Evolutionary conservation across 768 basidiomycete genomes (phyloP).

Genomic region (Trametes coccinea): DNA sequence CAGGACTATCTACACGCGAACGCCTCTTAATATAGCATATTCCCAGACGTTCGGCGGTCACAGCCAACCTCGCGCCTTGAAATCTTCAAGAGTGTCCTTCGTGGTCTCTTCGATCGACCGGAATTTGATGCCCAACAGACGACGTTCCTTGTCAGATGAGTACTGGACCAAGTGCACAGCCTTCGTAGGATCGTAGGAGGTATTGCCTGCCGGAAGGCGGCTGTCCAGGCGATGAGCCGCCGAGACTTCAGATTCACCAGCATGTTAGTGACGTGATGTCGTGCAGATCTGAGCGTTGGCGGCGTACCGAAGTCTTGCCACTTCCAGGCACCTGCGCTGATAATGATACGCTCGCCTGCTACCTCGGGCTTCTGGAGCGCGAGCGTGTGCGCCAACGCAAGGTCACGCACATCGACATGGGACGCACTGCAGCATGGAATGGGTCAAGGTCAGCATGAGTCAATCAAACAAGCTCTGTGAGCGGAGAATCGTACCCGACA

Average conservation of each 20-base stretch:
- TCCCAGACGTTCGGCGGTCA: not conserved
- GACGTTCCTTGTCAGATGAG: constrained; percentile 35
- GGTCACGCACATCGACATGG: constrained; percentile 41
- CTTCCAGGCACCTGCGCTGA: constrained; percentile 23
- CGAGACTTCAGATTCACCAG: constrained; percentile 9
- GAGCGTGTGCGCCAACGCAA: constrained; percentile 34
- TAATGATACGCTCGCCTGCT: constrained; percentile 42
- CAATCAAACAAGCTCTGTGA: not conserved
- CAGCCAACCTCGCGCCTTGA: constrained; percentile 40
- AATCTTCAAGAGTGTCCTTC: constrained; percentile 44
- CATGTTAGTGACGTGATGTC: not conserved
- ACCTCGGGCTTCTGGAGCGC: constrained; percentile 36
- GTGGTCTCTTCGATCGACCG: constrained; percentile 41
- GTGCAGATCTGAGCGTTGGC: too few relatives aligned
- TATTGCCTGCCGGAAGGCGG: constrained; percentile 20
- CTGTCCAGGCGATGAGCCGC: constrained; percentile 15
- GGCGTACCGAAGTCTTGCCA: constrained; percentile 27
- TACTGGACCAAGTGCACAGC: constrained; percentile 33
- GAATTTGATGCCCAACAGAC: constrained; percentile 45
- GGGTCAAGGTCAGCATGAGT: too few relatives aligned
- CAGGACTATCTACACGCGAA: too few relatives aligned
- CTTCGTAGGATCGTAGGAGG: constrained; percentile 25
- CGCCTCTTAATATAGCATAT: too few relatives aligned
- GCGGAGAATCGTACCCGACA: constrained; percentile 8
- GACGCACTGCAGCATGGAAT: not conserved